Evolutionary conservation across 2,329 filamentous ascomycete genomes (phyloP).

Genomic region (Cladosporium sp.): DNA sequence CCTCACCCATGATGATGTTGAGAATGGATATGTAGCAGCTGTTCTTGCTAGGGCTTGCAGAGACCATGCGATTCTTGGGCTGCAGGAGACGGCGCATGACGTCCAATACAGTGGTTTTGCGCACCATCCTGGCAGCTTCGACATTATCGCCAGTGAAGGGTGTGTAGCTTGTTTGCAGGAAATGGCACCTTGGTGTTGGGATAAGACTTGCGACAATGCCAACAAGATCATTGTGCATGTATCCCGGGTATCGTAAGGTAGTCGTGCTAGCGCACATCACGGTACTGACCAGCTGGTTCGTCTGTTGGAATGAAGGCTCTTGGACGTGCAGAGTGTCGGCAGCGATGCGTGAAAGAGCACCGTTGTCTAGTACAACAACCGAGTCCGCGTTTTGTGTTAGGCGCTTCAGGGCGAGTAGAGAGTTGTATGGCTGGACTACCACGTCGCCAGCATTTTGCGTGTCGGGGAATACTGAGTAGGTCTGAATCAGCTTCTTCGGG

Average conservation of each 20-base stretch:
- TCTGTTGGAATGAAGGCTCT: slow-evolving; percentile 93
- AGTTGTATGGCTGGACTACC: slow-evolving; percentile 98
- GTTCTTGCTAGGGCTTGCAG: slow-evolving; percentile 88
- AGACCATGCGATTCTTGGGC: slow-evolving; percentile 99
- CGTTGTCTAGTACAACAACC: slow-evolving; percentile 95
- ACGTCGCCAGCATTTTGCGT: slow-evolving; percentile 83
- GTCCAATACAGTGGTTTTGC: slow-evolving; percentile 95
- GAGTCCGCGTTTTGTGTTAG: slow-evolving; percentile 96
- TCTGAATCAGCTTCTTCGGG: slow-evolving; percentile 98
- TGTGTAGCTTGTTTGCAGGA: slow-evolving; percentile 97
- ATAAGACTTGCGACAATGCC: slow-evolving; percentile 95
- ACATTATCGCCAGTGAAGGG: slow-evolving; percentile 96
- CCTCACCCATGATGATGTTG: slow-evolving; percentile 98
- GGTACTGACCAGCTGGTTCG: slow-evolving; percentile 90
- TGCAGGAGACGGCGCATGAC: slow-evolving; percentile 95
- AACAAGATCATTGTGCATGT: slow-evolving; percentile 99
- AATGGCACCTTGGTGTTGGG: slow-evolving; percentile 93
- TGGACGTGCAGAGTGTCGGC: slow-evolving; percentile 92
- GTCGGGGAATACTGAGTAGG: slow-evolving; percentile 97
- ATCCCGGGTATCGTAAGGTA: slow-evolving; percentile 91
- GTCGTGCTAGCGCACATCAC: slow-evolving; percentile 99
- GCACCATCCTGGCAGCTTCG: slow-evolving; percentile 93
- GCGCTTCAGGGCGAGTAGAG: slow-evolving; percentile 82
- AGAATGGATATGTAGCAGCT: slow-evolving; percentile 99
- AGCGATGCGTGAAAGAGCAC: slow-evolving; percentile 86